Base-by-base conservation (phyloP, 73 alveolate species). In the Chromera velia region DNA sequence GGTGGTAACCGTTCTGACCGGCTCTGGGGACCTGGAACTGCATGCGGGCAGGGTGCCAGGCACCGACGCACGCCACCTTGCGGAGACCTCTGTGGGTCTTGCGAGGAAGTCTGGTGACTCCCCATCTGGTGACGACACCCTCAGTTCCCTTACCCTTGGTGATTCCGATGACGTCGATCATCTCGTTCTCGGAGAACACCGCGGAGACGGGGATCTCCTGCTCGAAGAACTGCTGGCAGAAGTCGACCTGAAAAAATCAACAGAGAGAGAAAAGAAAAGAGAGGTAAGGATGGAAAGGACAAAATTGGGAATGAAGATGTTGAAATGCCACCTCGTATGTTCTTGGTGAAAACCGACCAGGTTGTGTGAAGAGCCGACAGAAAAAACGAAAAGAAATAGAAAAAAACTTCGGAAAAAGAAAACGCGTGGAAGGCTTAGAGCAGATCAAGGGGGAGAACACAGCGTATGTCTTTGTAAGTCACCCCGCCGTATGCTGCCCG, bases 1-100 rank as follows among this genome's bases (percentile, higher is more conserved):
- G 98, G 91, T 95, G 98, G 83, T 96, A 97, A 68, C 99, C 99
- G 82, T 88, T 93, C 92, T 97, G 98, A 89, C 99, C 99, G 28
- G 99, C 91, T 84, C 99, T 90, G 72, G 99, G 98, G 70, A 95
- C 99, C 47, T 98, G 93, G 92, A 93, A 97, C 88, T 94, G 92
- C 78, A 97, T 99, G 79, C 98, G 93, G 73, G 99, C 92, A 74
- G 99, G 99, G 96, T 97, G 99, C 99, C 99, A 97, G 49, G 98
- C 92, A 70, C 99, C 99, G 85, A 97, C 96, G 92, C 99, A 97
- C 66, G 98, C 99, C 74, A 97, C 99, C 92, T 95, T 96, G 87
- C 99, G 92, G 87, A 94, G 93, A 77, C 99, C 99, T 91, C 99
- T 96, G 86, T 97, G 99, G 75, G 99, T 91, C 93, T 97, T 97